Evolutionary conservation across 257 asterid species (phyloP), one percentile per base, ranked within the genome.

Genomic region (Scutellaria barbata): DNA sequence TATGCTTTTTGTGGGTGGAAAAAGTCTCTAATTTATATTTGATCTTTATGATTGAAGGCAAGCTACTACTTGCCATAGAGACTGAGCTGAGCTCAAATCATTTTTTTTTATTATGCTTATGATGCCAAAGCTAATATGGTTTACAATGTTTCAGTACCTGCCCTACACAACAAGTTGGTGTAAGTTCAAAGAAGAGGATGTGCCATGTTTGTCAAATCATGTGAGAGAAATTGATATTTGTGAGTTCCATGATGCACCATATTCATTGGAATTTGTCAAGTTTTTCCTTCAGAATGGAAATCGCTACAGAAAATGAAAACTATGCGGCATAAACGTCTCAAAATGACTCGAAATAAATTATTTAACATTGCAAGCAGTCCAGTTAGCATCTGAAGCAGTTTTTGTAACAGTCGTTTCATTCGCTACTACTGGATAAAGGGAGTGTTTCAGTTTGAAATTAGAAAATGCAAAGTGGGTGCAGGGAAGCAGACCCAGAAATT

Each of bases 241-340:
- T 10, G 52, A 16, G 16, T 39, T 7, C 66, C 16, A 8, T 10
- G 42, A 42, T 13, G 11, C 8, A 25, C 5, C 7, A 13, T 0
- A 13, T 14, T 12, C 5, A 1, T 5, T 58, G 41, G 70, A 66
- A 37, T 43, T 72, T 42, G 40, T 71, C 42, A 58, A 60, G 62
- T 71, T 77, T 63, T 58, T 77, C 52, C 81, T 77, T 10, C 60
- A 40, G 18, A 47, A 71, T 41, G 70, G 70, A 0, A 65, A 72
- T 39, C 63, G 13, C 58, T 64, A 43, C 58, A 54, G 71, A 63
- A 59, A 9, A 69, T 69, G 14, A 39, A 45, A 16, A 64, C 71
- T 37, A 2, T 5, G 14, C 77, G 10, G 47, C 43, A 48, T 33
- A 37, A 42, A 16, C 45, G 13, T 5, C 8, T 3, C 22, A 39